Conservation (phyloP, 1,284 basidiomycete genomes). For the Ganoderma multipileum region DNA sequence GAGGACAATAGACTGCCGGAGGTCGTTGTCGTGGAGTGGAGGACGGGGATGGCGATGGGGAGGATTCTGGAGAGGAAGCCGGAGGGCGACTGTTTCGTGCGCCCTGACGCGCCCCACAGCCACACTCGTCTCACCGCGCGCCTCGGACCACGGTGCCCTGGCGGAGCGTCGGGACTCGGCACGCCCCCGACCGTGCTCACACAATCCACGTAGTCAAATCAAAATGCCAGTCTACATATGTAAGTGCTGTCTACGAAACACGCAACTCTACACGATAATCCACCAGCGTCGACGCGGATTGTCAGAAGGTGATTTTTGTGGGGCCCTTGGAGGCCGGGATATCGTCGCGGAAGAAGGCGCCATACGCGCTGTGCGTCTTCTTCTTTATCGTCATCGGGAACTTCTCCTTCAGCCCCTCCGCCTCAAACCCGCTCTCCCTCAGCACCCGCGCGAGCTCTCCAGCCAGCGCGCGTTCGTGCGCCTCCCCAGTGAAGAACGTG, state of each 20-base stretch:
- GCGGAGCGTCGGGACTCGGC: neutral
- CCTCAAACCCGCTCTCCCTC: slow-evolving; percentile 86
- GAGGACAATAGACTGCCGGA: neutral
- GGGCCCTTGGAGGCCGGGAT: slow-evolving; percentile 78
- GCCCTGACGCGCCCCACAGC: slow-evolving; percentile 3
- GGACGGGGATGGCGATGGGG: neutral
- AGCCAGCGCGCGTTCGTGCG: slow-evolving; percentile 86
- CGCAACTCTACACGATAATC: neutral
- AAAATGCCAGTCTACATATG: neutral
- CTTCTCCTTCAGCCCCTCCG: slow-evolving; percentile 75
- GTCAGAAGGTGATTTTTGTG: slow-evolving; percentile 87
- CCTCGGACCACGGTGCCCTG: neutral
- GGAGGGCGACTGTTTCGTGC: neutral
- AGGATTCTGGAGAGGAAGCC: neutral
- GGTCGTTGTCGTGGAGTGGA: neutral
- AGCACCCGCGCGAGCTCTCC: slow-evolving; percentile 95
- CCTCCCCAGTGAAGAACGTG: slow-evolving; percentile 95
- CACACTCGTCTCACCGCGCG: neutral
- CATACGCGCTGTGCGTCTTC: slow-evolving; percentile 86
- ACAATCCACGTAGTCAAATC: neutral
- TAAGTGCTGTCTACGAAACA: neutral
- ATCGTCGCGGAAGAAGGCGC: slow-evolving; percentile 87
- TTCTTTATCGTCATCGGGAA: slow-evolving; percentile 99
- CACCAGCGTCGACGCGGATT: slow-evolving; percentile 4
- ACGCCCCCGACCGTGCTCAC: neutral